These are phyloP conservation scores for Basipetospora chlamydospora DNA, from an alignment of 2,329 filamentous ascomycete genomes.

Conservation along the genomic window DNA sequence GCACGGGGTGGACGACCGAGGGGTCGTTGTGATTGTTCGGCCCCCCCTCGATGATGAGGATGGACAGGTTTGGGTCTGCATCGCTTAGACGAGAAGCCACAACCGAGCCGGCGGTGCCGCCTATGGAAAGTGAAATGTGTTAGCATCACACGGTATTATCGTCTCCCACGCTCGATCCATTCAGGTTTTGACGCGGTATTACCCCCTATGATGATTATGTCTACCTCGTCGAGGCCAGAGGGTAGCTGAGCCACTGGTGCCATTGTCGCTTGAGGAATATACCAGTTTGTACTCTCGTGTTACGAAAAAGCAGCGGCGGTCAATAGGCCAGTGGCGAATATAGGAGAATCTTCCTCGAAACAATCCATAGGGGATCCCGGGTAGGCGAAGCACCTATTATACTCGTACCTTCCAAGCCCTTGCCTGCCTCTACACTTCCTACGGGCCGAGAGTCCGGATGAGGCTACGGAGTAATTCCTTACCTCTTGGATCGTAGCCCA, in stretches of 20 bases:
- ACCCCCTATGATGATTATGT: slow-evolving; percentile 12
- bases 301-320: no score
- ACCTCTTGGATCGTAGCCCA: no score
- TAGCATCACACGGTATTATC: neutral
- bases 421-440: no score
- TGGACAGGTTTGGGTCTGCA: slow-evolving; percentile 13
- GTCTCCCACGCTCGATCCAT: neutral
- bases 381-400: no score
- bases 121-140: slow-evolving; percentile 7
- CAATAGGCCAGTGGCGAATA: no score
- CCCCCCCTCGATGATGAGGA: slow-evolving; percentile 16
- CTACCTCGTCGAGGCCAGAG: slow-evolving; percentile 8
- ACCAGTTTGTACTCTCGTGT: no score
- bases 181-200: neutral
- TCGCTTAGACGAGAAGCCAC: slow-evolving; percentile 14
- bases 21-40: slow-evolving; percentile 14
- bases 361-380: no score
- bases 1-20: slow-evolving; percentile 12
- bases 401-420: no score
- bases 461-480: no score
- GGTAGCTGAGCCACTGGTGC: slow-evolving; percentile 4
- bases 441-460: no score
- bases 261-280: no score
- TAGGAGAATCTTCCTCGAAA: no score
- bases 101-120: slow-evolving; percentile 15